phyloP scores from a whole-genome alignment of 352 stramenopile species.

The Globisporangium irregulare region DNA sequence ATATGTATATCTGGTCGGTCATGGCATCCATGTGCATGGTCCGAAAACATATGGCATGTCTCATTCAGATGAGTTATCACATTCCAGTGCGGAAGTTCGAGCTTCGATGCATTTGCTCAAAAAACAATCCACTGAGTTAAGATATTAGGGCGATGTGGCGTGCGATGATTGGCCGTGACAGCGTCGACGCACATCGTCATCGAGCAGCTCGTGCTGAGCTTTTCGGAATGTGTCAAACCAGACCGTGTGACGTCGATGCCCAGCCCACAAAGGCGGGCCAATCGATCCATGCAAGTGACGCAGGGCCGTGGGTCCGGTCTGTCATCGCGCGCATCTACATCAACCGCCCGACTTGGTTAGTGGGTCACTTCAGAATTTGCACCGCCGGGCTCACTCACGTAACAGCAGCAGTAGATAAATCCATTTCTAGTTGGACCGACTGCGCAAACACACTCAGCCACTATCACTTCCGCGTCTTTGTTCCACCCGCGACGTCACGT shows the following conservation, averaged over 20 bases:
- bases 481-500: constrained; percentile 1
- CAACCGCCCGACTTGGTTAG: background rate
- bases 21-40: background rate
- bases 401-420: background rate
- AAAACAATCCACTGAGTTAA: background rate
- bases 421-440: background rate
- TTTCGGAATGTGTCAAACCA: constrained; percentile 9
- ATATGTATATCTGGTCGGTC: background rate
- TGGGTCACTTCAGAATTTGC: constrained; percentile 6
- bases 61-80: background rate
- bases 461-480: constrained; percentile 1
- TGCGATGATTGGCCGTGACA: constrained; percentile 3
- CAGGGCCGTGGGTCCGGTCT: background rate
- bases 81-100: background rate
- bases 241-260: constrained; percentile 3
- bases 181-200: constrained; percentile 2
- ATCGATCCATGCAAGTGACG: constrained; percentile 5
- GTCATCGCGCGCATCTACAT: background rate
- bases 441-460: constrained; percentile 6
- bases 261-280: background rate
- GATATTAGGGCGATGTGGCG: background rate
- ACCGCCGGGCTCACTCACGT: background rate
- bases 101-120: background rate
- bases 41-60: background rate
- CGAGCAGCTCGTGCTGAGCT: background rate